phyloP scores from a whole-genome alignment of 495 filamentous ascomycete genomes.

The Penicillium cosmopolitanum region DNA sequence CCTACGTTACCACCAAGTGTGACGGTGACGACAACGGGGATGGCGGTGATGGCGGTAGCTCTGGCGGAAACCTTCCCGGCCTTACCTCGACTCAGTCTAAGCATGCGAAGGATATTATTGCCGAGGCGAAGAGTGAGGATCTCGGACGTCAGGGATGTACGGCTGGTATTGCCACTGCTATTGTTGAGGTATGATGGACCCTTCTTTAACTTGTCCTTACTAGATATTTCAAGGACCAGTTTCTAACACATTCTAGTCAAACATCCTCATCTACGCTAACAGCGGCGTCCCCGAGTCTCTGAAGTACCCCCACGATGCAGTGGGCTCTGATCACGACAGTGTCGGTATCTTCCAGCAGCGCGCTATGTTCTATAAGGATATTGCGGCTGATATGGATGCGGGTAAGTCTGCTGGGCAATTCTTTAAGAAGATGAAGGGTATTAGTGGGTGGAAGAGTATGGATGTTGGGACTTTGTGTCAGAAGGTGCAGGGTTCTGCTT shows the following conservation, averaged over 20 bases:
- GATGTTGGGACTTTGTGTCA: slow-evolving; percentile 24
- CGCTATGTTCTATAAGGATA: slow-evolving; percentile 19
- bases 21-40: not conserved
- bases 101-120: slow-evolving; percentile 22
- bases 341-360: slow-evolving; percentile 29
- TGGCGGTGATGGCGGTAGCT: not conserved
- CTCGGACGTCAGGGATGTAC: slow-evolving; percentile 22
- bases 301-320: slow-evolving; percentile 18
- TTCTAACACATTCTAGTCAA: not conserved
- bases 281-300: not conserved
- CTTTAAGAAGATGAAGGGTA: slow-evolving; percentile 17
- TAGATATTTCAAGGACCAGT: not conserved
- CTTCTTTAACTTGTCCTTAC: too few species aligned
- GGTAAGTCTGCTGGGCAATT: slow-evolving; percentile 22
- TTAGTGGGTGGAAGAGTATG: slow-evolving; percentile 24
- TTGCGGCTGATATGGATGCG: slow-evolving; percentile 26
- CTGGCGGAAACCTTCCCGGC: slow-evolving; percentile 11
- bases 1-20: slow-evolving; percentile 5
- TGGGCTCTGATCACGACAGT: slow-evolving; percentile 23
- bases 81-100: slow-evolving; percentile 21
- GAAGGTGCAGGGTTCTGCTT: slow-evolving; percentile 24
- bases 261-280: not conserved
- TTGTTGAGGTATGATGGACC: not conserved
- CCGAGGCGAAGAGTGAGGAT: slow-evolving; percentile 18
- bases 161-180: slow-evolving; percentile 20